Base-by-base conservation (phyloP, 2,329 filamentous ascomycete species). In the Pseudocercospora pini-densiflorae region DNA sequence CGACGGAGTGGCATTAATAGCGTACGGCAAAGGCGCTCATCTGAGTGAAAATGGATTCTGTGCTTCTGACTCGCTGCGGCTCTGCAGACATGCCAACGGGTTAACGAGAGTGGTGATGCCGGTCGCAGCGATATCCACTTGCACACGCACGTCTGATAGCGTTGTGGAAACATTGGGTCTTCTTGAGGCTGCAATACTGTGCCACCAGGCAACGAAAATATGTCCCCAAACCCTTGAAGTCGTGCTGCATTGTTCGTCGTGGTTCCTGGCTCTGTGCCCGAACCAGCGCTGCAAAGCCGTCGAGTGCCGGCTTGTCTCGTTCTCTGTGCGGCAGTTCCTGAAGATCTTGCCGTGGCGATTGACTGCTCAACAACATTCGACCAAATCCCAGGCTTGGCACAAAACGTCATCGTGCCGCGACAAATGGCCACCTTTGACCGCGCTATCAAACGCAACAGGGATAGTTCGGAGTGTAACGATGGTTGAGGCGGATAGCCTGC, bases 401-500 rank as follows among this genome's bases (percentile, higher is more conserved):
- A 2, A 31, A n/a, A 54, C 51, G 51, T 55, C 51, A 31, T 55
- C 24, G 51, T 31, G 24, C 51, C 51, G 51, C 23, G 23, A 27
- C 12, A 9, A 31, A 54, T n/a, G 36, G 36, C 24, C 51, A 54
- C 51, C 51, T 29, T 12, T 16, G 27, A 31, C 10, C 8, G 24
- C 51, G 51, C 51, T 54, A 54, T 54, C 51, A 16, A 53, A 24
- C 33, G 55, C 31, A 53, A 59, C 55, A 43, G 55, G 55, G 31
- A 59, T 59, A 23, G 55, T 33, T 43, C 60, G 64, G 64, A 63
- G 36, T 53, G 60, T 40, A 57, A 57, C 60, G 64, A 61, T 36
- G 60, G 33, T 55, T 45, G 49, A 59, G 60, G 51, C 64, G 60
- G 63, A 66, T 66, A 45, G 59, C n/a, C 47, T 33, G 19, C 54